Evolutionary conservation across 1,139 yeast genomes (phyloP).

Genomic region (Pichia sp.): DNA sequence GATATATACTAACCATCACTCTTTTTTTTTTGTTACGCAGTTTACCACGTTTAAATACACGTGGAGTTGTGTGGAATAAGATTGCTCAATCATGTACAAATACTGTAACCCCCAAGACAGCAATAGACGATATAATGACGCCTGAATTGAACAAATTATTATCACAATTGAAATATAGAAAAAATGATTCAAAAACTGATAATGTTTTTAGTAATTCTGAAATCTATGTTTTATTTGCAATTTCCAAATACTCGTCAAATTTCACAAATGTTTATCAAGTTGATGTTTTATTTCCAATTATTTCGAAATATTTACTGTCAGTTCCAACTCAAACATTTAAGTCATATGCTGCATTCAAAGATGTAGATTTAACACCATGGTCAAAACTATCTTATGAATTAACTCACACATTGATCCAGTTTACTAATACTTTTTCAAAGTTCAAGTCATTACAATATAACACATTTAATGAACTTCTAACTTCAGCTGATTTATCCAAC

Average conservation of each 20-base stretch:
- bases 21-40: slow-evolving; percentile 14
- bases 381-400: slow-evolving; percentile 26
- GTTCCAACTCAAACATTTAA: slow-evolving; percentile 43
- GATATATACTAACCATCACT: slow-evolving; percentile 1
- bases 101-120: slow-evolving; percentile 13
- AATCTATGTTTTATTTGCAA: slow-evolving; percentile 63
- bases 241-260: slow-evolving; percentile 47
- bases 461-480: slow-evolving; percentile 21
- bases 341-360: slow-evolving; percentile 18
- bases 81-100: slow-evolving; percentile 36
- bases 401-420: slow-evolving; percentile 30
- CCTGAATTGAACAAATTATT: slow-evolving; percentile 33
- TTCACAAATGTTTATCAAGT: slow-evolving; percentile 46
- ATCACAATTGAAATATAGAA: slow-evolving; percentile 23
- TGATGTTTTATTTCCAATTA: slow-evolving; percentile 41
- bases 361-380: slow-evolving; percentile 30
- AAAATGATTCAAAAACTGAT: background rate
- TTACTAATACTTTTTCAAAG: slow-evolving; percentile 35
- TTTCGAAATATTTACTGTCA: slow-evolving; percentile 54
- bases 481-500: slow-evolving; percentile 27
- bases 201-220: slow-evolving; percentile 32
- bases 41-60: slow-evolving; percentile 31
- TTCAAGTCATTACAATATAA: slow-evolving; percentile 10
- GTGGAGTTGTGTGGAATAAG: slow-evolving; percentile 56
- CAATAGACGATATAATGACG: slow-evolving; percentile 20